phyloP scores from a whole-genome alignment of 2,329 filamentous ascomycete genomes.

The Thielaviopsis euricoi region DNA sequence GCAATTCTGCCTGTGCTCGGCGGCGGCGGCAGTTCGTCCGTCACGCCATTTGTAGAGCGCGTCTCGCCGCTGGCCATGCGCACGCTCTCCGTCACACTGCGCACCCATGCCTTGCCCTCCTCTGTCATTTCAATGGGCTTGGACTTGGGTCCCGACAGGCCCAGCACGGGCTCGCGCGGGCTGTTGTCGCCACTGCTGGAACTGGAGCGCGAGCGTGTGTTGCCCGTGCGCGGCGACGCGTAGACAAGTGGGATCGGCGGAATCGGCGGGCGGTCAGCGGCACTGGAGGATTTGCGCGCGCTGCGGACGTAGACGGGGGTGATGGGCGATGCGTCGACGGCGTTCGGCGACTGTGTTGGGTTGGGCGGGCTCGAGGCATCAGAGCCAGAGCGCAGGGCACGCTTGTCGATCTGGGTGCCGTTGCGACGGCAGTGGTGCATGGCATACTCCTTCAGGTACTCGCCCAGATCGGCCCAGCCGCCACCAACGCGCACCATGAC shows the following conservation, averaged over 20 bases:
- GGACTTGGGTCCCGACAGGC: constrained; percentile 52
- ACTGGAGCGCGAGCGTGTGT: constrained; percentile 33
- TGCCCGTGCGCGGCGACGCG: constrained; percentile 27
- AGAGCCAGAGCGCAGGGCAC: background rate
- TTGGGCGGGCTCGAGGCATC: constrained; percentile 24
- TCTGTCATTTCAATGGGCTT: constrained; percentile 51
- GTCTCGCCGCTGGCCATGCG: constrained; percentile 53
- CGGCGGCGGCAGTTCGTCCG: background rate
- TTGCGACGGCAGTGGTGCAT: constrained; percentile 72
- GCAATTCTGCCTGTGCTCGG: constrained; percentile 9
- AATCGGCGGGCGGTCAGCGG: constrained; percentile 8
- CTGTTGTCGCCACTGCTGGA: constrained; percentile 41
- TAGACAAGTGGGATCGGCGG: constrained; percentile 21
- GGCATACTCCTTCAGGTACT: constrained; percentile 88
- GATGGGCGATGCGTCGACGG: constrained; percentile 20
- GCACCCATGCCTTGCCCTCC: constrained; percentile 64
- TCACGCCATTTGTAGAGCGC: constrained; percentile 19
- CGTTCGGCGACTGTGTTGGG: constrained; percentile 21
- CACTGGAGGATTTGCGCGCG: constrained; percentile 29
- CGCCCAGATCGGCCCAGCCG: constrained; percentile 93
- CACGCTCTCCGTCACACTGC: constrained; percentile 68
- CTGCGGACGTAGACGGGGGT: constrained; percentile 39
- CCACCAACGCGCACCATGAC: constrained; percentile 97
- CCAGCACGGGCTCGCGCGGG: constrained; percentile 29
- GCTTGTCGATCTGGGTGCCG: constrained; percentile 38